phyloP scores from a whole-genome alignment of 75 land plant species.

The Gnetum montanum region DNA sequence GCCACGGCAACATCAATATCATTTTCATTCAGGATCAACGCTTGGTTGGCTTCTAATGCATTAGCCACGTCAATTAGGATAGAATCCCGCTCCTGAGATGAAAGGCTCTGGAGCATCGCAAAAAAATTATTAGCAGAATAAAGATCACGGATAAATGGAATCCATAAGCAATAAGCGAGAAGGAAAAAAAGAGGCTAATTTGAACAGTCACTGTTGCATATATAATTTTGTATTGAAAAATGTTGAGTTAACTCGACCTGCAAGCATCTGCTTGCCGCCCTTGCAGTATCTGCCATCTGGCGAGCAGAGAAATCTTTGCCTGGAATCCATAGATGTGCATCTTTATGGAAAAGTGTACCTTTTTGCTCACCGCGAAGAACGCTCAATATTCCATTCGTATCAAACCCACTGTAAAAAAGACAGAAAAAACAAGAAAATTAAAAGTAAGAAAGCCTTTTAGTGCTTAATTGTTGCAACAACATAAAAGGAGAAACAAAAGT shows the following conservation, averaged over 20 bases:
- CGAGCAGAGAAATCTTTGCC: constrained; percentile 51
- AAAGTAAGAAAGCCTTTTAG: too few species aligned
- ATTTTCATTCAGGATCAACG: constrained; percentile 59
- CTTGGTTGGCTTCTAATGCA: constrained; percentile 71
- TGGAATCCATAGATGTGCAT: constrained; percentile 55
- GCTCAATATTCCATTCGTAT: constrained; percentile 50
- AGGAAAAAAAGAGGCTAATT: background rate
- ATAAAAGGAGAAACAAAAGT: background rate
- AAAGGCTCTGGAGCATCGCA: constrained; percentile 55
- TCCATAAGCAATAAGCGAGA: background rate
- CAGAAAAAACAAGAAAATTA: constrained; percentile 2
- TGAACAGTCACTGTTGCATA: too few species aligned
- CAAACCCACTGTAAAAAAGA: constrained; percentile 82
- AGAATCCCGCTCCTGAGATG: constrained; percentile 56
- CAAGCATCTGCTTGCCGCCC: constrained; percentile 74
- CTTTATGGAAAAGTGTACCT: constrained; percentile 89
- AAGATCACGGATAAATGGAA: background rate
- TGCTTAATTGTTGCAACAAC: too few species aligned
- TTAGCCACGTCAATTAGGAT: constrained; percentile 67
- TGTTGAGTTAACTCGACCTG: too few species aligned
- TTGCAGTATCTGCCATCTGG: constrained; percentile 92
- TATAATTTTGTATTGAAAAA: too few species aligned
- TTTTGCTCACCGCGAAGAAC: constrained; percentile 68
- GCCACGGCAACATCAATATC: constrained; percentile 76
- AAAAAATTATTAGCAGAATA: background rate